Evolutionary conservation across 2,329 filamentous ascomycete species (phyloP).

Genomic region (Onygenales sp.): DNA sequence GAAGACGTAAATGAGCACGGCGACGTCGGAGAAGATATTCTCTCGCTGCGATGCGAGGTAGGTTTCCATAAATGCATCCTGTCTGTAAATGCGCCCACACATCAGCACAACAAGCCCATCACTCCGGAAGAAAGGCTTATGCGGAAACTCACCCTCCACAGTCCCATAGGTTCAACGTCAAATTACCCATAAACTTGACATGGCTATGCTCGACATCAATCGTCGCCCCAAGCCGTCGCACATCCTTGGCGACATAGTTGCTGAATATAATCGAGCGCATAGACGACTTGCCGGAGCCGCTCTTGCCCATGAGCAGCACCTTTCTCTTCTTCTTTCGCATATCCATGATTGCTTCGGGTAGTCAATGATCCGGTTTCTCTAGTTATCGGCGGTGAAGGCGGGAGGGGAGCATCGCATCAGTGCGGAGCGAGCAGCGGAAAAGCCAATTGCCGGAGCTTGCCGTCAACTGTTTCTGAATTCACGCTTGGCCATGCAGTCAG

Average conservation of each 20-base stretch:
- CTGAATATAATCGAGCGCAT: slow-evolving; percentile 99
- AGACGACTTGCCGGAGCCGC: slow-evolving; percentile 91
- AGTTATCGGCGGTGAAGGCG: neutral
- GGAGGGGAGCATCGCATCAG: neutral
- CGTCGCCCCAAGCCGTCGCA: slow-evolving; percentile 81
- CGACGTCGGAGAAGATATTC: slow-evolving; percentile 94
- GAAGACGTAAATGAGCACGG: slow-evolving; percentile 97
- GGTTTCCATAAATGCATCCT: slow-evolving; percentile 98
- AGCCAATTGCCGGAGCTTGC: neutral
- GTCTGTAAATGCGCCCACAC: slow-evolving; percentile 40
- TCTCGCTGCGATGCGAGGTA: slow-evolving; percentile 92
- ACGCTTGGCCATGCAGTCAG: neutral
- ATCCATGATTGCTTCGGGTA: slow-evolving; percentile 28
- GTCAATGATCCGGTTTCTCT: neutral
- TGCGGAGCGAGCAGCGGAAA: neutral
- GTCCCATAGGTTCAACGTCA: slow-evolving; percentile 97
- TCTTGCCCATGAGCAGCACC: slow-evolving; percentile 87
- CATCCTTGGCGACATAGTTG: slow-evolving; percentile 96
- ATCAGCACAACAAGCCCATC: neutral
- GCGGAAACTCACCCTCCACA: slow-evolving; percentile 63
- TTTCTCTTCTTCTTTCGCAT: slow-evolving; percentile 66
- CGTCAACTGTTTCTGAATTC: neutral
- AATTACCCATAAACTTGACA: slow-evolving; percentile 96
- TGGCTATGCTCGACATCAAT: slow-evolving; percentile 98
- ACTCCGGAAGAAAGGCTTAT: neutral